A percentile compares a stretch with the other conserved stretches of the same genome.
phyloP scores from a whole-genome alignment of 768 basidiomycete genomes.

The Lactifluus hygrophoroides region DNA sequence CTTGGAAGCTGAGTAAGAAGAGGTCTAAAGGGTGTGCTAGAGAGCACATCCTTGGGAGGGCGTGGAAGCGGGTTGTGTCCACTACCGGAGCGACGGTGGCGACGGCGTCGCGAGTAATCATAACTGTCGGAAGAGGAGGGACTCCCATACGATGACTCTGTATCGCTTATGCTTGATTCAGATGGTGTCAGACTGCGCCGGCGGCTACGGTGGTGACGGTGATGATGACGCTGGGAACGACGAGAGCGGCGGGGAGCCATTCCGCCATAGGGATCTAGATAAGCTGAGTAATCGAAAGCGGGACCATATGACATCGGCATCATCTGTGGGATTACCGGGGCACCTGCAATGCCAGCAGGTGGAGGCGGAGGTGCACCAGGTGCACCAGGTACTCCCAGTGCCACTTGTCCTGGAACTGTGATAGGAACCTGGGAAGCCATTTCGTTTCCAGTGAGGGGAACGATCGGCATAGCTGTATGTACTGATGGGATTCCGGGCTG shows the following conservation, averaged over 20 bases:
- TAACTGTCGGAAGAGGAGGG: slow-evolving; percentile 5
- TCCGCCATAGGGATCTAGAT: background rate
- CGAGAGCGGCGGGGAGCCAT: background rate
- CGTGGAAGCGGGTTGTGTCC: slow-evolving; percentile 50
- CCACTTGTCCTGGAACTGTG: background rate
- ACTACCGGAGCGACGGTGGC: slow-evolving; percentile 7
- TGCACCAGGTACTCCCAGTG: background rate
- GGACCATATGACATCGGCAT: background rate
- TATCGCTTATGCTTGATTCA: background rate
- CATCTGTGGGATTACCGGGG: slow-evolving; percentile 7
- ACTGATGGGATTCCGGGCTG: slow-evolving; percentile 9
- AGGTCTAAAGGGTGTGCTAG: slow-evolving; percentile 45
- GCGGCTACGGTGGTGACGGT: background rate
- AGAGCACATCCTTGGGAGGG: slow-evolving; percentile 55
- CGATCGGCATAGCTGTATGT: slow-evolving; percentile 1
- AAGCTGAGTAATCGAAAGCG: background rate
- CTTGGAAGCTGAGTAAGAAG: slow-evolving; percentile 42
- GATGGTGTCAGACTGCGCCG: slow-evolving; percentile 9
- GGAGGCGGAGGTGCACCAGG: background rate
- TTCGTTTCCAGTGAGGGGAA: background rate
- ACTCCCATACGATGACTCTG: background rate
- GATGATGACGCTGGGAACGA: background rate
- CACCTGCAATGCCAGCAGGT: background rate
- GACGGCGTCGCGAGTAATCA: background rate
- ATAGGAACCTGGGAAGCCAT: background rate